Base-by-base conservation (phyloP, 2,329 filamentous ascomycete species). In the Purpureocillium takamizusanense region DNA sequence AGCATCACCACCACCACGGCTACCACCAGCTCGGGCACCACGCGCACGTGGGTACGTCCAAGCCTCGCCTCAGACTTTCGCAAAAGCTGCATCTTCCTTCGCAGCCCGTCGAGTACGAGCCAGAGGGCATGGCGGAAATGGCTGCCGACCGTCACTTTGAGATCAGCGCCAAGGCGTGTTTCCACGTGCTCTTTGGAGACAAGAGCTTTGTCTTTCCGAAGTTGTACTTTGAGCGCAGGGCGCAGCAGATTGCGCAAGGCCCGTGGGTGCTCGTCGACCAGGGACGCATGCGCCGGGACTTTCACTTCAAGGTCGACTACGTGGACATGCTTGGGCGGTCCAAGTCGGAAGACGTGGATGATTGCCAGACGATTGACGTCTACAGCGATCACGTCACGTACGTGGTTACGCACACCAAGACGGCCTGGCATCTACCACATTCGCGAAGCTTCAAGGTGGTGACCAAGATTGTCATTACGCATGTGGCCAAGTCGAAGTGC, bases 151-250 rank as follows among this genome's bases (percentile, higher is more conserved):
- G 85, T 44, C 76, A 87, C 47, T 95, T 94, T 57, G 84, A 94
- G 48, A 81, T 97, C 43, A 94, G 86, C 45, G 83, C 92, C 34
- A 97, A 98, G 60, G 87, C 86, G 0, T 79, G 95, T 41, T 98
- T 97, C 59, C 90, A 97, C 54, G 86, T 97, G 13, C 74, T 98
- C 37, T 98, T 97, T 60, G 92, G 92, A 29, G 92, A 98, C 60
- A 94, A 90, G 63, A 94, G 86, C 56, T 86, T 89, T 27, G 81
- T 97, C 30, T 98, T 95, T 63, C 87, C 92, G 51, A 80, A 90
- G 52, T 70, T 97, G 23, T 90, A 95, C 56, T 83, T 86, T 55
- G 87, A 94, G 56, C 76, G 85, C 37, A 75, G 81, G 51, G 86
- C 85, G 12, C 76, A 81, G 57, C 78, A 81, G 45, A 88, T 95